Conservation (phyloP, 768 basidiomycete species). For the Termitomyces sp. region DNA sequence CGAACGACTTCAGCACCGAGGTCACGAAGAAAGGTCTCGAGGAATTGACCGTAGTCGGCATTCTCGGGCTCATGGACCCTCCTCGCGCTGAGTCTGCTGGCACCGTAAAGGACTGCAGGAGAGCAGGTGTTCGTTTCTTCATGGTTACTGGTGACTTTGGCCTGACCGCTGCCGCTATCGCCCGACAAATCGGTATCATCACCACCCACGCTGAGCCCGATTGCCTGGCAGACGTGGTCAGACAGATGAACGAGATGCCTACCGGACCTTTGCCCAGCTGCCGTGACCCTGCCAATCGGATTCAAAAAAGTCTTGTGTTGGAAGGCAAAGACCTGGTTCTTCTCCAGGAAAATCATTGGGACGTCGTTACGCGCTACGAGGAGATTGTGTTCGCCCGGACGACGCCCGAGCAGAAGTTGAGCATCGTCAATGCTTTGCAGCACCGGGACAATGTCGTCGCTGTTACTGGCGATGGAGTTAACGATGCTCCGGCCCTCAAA, state of each 20-base stretch:
- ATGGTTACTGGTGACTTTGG: constrained; percentile 58
- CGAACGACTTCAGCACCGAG: constrained; percentile 25
- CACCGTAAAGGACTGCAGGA: constrained; percentile 40
- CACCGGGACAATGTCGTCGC: constrained; percentile 44
- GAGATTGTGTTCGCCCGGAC: constrained; percentile 51
- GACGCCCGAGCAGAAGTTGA: constrained; percentile 53
- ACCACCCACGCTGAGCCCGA: constrained; percentile 27
- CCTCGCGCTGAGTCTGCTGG: constrained; percentile 43
- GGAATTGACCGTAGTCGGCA: constrained; percentile 41
- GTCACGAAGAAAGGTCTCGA: constrained; percentile 31
- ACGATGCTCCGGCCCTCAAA: constrained; percentile 47
- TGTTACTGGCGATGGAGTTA: constrained; percentile 56
- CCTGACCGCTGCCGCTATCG: constrained; percentile 48
- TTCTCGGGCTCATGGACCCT: constrained; percentile 53
- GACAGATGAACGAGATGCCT: constrained; percentile 10
- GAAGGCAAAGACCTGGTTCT: constrained; percentile 39
- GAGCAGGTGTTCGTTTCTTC: constrained; percentile 48
- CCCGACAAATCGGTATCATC: constrained; percentile 38
- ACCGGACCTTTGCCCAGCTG: background rate
- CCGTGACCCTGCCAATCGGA: constrained; percentile 24
- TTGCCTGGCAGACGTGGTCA: constrained; percentile 5
- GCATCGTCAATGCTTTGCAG: constrained; percentile 52
- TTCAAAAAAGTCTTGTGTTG: constrained; percentile 32
- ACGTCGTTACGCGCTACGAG: constrained; percentile 32
- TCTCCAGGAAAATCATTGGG: constrained; percentile 32